Evolutionary conservation across 2,329 filamentous ascomycete species (phyloP).

Genomic region (Madurella mycetomatis): DNA sequence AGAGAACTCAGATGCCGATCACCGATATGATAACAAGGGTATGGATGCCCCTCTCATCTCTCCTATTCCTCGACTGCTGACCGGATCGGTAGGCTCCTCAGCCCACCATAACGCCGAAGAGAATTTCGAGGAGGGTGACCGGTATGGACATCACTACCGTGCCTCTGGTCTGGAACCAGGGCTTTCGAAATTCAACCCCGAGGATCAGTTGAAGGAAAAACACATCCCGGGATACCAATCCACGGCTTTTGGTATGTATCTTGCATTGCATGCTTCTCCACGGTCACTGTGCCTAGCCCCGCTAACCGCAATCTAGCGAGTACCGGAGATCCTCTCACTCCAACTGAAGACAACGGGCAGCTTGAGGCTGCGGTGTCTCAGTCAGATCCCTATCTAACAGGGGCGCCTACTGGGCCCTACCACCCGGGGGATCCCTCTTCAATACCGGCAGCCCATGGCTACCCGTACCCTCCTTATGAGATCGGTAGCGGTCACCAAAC

Average conservation of each 20-base stretch:
- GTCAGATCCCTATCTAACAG: constrained; percentile 1
- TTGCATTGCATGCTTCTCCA: neutral
- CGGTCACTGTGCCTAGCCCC: neutral
- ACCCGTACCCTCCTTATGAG: neutral
- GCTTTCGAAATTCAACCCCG: neutral
- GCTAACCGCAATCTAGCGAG: neutral
- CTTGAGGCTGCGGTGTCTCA: neutral
- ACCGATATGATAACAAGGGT: neutral
- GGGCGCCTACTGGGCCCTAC: neutral
- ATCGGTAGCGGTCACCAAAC: neutral
- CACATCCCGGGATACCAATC: neutral
- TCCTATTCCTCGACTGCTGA: neutral
- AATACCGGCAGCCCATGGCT: neutral
- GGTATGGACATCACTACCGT: neutral
- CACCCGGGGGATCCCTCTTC: neutral
- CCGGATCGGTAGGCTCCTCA: neutral
- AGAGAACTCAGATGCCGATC: neutral
- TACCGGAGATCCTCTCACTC: neutral
- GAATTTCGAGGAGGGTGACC: neutral
- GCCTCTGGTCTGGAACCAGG: neutral
- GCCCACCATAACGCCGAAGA: neutral
- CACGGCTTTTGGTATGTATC: neutral
- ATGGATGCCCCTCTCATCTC: neutral
- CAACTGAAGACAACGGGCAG: neutral
- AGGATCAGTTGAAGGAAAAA: neutral